phyloP scores from a whole-genome alignment of 352 stramenopile genomes.

The Pythium insidiosum region DNA sequence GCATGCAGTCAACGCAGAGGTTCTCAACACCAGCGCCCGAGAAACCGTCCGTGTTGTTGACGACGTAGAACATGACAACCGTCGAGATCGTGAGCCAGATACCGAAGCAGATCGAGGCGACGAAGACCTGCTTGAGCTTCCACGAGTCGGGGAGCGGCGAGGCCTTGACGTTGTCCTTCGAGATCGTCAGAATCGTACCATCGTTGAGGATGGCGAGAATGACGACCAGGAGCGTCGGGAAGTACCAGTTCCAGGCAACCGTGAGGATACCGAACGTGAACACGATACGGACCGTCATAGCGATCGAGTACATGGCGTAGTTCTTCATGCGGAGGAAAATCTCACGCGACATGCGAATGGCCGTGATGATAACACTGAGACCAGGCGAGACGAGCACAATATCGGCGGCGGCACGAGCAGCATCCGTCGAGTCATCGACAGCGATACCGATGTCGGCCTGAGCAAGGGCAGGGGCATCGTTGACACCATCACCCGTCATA shows the following conservation, averaged over 20 bases:
- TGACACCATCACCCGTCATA: constrained; percentile 88
- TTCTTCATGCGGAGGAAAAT: constrained; percentile 91
- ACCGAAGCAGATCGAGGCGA: constrained; percentile 57
- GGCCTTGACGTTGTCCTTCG: constrained; percentile 65
- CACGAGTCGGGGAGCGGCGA: constrained; percentile 57
- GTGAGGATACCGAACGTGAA: constrained; percentile 85
- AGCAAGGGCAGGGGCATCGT: constrained; percentile 86
- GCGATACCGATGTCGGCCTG: constrained; percentile 91
- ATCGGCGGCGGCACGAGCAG: constrained; percentile 82
- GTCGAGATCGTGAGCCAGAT: constrained; percentile 60
- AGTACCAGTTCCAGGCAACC: constrained; percentile 85
- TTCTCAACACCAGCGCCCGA: constrained; percentile 43
- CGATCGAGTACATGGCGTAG: constrained; percentile 90
- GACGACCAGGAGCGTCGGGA: constrained; percentile 84
- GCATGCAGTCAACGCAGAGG: constrained; percentile 53
- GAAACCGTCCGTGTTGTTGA: constrained; percentile 57
- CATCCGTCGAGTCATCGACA: constrained; percentile 85
- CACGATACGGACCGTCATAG: constrained; percentile 84
- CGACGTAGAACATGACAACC: constrained; percentile 46
- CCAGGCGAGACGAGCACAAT: constrained; percentile 86
- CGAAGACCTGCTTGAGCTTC: constrained; percentile 67
- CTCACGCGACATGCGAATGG: constrained; percentile 79
- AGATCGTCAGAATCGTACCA: constrained; percentile 77
- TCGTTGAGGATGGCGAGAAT: constrained; percentile 90
- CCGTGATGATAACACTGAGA: constrained; percentile 85